Percentiles rank a stretch among this genome's conserved stretches.
Evolutionary conservation across 73 alveolate species (phyloP).

Genomic region (Halteria grandinella): DNA sequence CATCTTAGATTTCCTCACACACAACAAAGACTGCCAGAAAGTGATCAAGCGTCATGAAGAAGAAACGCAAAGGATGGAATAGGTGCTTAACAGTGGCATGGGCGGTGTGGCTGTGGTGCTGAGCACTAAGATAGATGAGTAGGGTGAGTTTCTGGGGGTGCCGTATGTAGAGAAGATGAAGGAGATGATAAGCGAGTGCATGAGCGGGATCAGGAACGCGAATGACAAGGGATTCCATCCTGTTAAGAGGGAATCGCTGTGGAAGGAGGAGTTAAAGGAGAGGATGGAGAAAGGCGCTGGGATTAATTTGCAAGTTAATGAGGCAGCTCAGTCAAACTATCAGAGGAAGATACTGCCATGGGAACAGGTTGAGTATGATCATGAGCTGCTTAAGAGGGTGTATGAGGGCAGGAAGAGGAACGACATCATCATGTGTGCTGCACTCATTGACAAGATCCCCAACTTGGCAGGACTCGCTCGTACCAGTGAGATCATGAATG

Average conservation of each 20-base stretch:
- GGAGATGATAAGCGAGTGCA: conserved; percentile 22
- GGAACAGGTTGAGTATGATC: conserved; percentile 59
- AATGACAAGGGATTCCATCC: conserved; percentile 39
- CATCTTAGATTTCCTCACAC: conserved; percentile 19
- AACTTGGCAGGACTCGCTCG: conserved; percentile 91
- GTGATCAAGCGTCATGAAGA: conserved; percentile 26
- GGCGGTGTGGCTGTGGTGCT: conserved; percentile 31
- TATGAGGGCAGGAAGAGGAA: conserved; percentile 57
- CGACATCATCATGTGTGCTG: conserved; percentile 74
- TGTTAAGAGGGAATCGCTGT: conserved; percentile 28
- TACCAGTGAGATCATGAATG: conserved; percentile 93
- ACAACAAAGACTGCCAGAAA: conserved; percentile 38
- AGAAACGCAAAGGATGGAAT: conserved; percentile 2
- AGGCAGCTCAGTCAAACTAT: conserved; percentile 36
- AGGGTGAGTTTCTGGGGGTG: conserved; percentile 47
- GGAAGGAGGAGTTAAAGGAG: conserved; percentile 34
- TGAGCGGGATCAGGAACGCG: conserved; percentile 2
- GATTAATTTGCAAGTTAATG: not conserved
- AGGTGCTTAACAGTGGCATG: not conserved
- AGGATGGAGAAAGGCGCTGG: conserved; percentile 7
- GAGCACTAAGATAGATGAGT: conserved; percentile 18
- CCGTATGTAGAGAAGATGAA: conserved; percentile 49
- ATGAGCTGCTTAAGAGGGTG: conserved; percentile 23
- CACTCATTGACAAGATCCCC: conserved; percentile 88
- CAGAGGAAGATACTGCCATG: conserved; percentile 67